phyloP scores from a whole-genome alignment of 306 rosid genomes.

The Echinosophora koreensis region DNA sequence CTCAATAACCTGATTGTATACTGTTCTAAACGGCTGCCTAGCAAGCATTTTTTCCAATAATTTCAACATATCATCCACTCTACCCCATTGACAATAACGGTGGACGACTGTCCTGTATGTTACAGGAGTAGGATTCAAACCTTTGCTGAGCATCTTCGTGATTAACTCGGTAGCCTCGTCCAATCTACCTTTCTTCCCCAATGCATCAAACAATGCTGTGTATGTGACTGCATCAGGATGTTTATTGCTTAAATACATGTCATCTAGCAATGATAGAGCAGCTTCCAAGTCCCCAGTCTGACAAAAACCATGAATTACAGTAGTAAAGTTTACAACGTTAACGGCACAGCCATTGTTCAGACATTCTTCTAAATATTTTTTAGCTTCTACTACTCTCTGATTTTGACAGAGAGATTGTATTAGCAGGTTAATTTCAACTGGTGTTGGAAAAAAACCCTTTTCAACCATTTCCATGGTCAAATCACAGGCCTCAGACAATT shows the following conservation, averaged over 20 bases:
- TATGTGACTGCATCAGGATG: conserved; percentile 86
- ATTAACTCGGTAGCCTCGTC: conserved; percentile 75
- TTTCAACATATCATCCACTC: conserved; percentile 76
- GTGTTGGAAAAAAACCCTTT: conserved; percentile 74
- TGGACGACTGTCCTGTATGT: conserved; percentile 86
- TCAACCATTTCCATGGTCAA: conserved; percentile 69
- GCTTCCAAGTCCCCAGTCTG: conserved; percentile 74
- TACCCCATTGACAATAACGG: conserved; percentile 65
- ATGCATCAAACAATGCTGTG: conserved; percentile 75
- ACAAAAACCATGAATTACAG: conserved; percentile 89
- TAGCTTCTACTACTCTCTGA: conserved; percentile 74
- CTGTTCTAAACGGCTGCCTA: conserved; percentile 60
- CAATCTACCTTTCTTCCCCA: conserved; percentile 78
- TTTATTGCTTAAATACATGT: conserved; percentile 85
- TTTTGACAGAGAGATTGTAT: conserved; percentile 75
- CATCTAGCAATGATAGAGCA: conserved; percentile 83
- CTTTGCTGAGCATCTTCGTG: conserved; percentile 72
- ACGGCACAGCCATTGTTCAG: conserved; percentile 78
- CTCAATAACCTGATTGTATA: conserved; percentile 83
- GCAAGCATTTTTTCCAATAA: conserved; percentile 76
- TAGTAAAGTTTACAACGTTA: conserved; percentile 81
- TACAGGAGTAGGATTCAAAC: conserved; percentile 84
- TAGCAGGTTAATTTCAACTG: conserved; percentile 84
- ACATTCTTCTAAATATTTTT: conserved; percentile 75
- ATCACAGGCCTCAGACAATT: conserved; percentile 81